Evolutionary conservation across 2,329 filamentous ascomycete genomes (phyloP).

Genomic region (Epichloe glyceriae): DNA sequence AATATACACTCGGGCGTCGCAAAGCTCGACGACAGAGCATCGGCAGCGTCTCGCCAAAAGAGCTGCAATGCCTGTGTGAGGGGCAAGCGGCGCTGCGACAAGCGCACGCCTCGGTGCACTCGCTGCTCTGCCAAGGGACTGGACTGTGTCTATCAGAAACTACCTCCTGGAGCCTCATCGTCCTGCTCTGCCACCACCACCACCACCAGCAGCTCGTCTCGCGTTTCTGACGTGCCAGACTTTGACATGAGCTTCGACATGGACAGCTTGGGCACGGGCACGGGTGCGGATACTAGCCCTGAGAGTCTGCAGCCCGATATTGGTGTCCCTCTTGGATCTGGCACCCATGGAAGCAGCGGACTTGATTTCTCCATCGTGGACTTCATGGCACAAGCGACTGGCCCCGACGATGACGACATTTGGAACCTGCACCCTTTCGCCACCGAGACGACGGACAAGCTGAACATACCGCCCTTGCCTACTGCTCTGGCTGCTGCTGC

Average conservation of each 20-base stretch:
- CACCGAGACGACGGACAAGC: conserved; percentile 15
- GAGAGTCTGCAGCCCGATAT: conserved; percentile 15
- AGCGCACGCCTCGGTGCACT: conserved; percentile 28
- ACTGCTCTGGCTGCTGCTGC: neutral
- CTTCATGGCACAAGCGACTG: conserved; percentile 14
- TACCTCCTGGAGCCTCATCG: conserved; percentile 14
- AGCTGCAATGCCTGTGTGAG: conserved; percentile 36
- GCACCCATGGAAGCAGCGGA: conserved; percentile 9
- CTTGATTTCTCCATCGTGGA: conserved; percentile 25
- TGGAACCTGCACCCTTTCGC: conserved; percentile 14
- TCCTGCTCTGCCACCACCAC: no score
- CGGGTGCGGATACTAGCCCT: conserved; percentile 18
- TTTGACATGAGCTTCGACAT: conserved; percentile 25
- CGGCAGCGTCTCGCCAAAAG: conserved; percentile 34
- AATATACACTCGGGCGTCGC: conserved; percentile 9
- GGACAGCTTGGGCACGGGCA: conserved; percentile 10
- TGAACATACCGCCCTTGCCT: conserved; percentile 19
- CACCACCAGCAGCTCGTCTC: no score
- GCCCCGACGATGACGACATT: conserved; percentile 9
- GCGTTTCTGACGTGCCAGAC: conserved; percentile 17
- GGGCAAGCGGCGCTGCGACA: conserved; percentile 35
- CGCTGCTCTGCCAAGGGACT: conserved; percentile 29
- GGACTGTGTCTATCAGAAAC: conserved; percentile 28
- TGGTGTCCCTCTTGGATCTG: neutral
- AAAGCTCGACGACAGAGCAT: conserved; percentile 16